Percentiles rank a stretch among this genome's conserved stretches.
These are phyloP conservation scores for Alternaria dauci DNA, from an alignment of 2,329 filamentous ascomycete species.

Conservation along the genomic window DNA sequence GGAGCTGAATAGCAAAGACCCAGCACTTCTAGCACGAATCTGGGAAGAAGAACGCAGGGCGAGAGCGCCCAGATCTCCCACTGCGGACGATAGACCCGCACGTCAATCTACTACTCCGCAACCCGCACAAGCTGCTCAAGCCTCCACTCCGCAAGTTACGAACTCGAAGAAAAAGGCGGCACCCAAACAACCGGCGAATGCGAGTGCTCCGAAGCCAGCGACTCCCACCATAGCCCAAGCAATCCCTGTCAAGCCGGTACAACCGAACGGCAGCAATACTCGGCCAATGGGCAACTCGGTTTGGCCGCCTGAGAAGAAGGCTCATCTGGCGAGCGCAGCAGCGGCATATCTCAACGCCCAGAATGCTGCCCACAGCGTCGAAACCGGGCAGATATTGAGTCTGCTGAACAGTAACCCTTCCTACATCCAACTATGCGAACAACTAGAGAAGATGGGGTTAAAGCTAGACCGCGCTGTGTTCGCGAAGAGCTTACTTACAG, in stretches of 20 bases:
- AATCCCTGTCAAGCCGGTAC: slow-evolving; percentile 11
- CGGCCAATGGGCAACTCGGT: slow-evolving; percentile 48
- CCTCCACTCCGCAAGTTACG: slow-evolving; percentile 22
- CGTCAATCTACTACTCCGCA: slow-evolving; percentile 25
- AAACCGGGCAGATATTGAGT: slow-evolving; percentile 52
- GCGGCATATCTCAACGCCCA: slow-evolving; percentile 56
- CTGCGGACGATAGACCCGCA: slow-evolving; percentile 30
- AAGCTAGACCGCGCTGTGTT: slow-evolving; percentile 62
- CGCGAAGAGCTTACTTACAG: slow-evolving; percentile 60
- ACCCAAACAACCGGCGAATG: slow-evolving; percentile 22
- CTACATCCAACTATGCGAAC: slow-evolving; percentile 64
- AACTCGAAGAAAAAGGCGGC: slow-evolving; percentile 36
- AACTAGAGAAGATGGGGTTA: slow-evolving; percentile 60
- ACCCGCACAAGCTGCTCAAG: slow-evolving; percentile 18
- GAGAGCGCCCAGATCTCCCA: slow-evolving; percentile 43
- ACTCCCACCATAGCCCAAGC: slow-evolving; percentile 12
- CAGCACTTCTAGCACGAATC: slow-evolving; percentile 62
- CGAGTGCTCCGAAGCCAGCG: slow-evolving; percentile 11
- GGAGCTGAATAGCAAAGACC: slow-evolving; percentile 64
- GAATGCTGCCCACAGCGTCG: slow-evolving; percentile 54
- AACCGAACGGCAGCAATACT: slow-evolving; percentile 2
- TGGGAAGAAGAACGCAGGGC: slow-evolving; percentile 63
- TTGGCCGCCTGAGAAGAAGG: slow-evolving; percentile 63
- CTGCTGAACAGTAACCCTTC: slow-evolving; percentile 64
- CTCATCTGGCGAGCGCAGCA: slow-evolving; percentile 60